Evolutionary conservation across 768 basidiomycete genomes (phyloP).

Genomic region (Boletus insuetus): DNA sequence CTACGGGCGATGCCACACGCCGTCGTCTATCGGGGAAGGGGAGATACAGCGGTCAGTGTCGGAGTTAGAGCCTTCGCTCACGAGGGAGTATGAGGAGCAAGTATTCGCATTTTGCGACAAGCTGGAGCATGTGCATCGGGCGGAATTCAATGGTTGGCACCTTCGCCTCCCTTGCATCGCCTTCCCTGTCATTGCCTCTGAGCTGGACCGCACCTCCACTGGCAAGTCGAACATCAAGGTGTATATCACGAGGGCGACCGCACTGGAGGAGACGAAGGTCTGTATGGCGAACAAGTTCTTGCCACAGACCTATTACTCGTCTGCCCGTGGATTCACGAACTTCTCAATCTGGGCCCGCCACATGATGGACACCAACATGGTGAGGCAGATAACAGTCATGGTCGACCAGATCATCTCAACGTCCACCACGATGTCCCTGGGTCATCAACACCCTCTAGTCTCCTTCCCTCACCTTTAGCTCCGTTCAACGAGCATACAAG

Average conservation of each 20-base stretch:
- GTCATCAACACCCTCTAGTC: background rate
- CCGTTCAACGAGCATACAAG: background rate
- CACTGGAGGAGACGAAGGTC: background rate
- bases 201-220: background rate
- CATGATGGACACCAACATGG: background rate
- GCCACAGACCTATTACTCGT: background rate
- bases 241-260: background rate
- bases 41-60: background rate
- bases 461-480: background rate
- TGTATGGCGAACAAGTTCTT: background rate
- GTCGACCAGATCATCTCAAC: background rate
- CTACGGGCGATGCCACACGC: background rate
- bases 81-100: background rate
- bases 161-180: conserved; percentile 1
- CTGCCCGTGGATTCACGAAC: conserved; percentile 10
- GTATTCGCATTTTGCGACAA: background rate
- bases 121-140: background rate
- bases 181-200: background rate
- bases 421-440: background rate
- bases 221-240: background rate
- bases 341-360: background rate
- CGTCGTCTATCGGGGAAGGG: background rate
- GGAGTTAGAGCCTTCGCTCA: background rate
- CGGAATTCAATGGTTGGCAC: background rate
- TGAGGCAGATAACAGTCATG: background rate